Evolutionary conservation across 1,139 yeast genomes (phyloP).

Genomic region (Candida dubliniensis): DNA sequence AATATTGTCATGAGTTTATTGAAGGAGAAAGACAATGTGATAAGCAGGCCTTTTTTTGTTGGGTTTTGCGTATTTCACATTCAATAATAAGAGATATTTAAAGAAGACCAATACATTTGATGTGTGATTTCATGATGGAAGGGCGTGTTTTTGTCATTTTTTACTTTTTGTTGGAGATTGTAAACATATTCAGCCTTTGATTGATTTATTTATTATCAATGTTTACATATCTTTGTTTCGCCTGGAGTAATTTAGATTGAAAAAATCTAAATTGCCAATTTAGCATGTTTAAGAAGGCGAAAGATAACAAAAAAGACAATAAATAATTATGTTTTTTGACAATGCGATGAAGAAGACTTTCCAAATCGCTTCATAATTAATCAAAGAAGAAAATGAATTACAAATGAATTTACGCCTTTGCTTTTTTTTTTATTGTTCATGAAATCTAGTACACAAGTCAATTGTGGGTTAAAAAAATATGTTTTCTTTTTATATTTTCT

Average conservation of each 20-base stretch:
- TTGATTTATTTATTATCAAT: not conserved
- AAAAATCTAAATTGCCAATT: not conserved
- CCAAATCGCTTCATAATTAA: not conserved
- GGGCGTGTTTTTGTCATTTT: not conserved
- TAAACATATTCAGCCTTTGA: not conserved
- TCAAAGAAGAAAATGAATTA: not conserved
- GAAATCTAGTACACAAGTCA: not conserved
- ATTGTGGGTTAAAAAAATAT: not conserved
- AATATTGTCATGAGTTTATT: not conserved
- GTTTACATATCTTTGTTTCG: not conserved
- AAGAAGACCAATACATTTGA: conserved; percentile 1
- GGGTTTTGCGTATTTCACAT: not conserved
- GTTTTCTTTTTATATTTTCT: conserved; percentile 1
- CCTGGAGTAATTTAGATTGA: not conserved
- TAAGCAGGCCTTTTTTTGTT: no score
- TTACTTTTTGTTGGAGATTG: not conserved
- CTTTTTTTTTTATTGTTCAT: not conserved
- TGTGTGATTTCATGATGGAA: not conserved
- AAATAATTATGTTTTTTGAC: not conserved
- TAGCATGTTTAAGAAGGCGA: not conserved
- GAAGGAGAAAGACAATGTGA: conserved; percentile 1
- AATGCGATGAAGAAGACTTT: not conserved
- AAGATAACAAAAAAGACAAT: not conserved
- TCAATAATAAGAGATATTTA: conserved; percentile 3
- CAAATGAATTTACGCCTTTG: not conserved